Percentiles rank a stretch among this genome's conserved stretches.
Conservation (phyloP, 1,139 yeast species). For the Geotrichum phurueaensis region DNA sequence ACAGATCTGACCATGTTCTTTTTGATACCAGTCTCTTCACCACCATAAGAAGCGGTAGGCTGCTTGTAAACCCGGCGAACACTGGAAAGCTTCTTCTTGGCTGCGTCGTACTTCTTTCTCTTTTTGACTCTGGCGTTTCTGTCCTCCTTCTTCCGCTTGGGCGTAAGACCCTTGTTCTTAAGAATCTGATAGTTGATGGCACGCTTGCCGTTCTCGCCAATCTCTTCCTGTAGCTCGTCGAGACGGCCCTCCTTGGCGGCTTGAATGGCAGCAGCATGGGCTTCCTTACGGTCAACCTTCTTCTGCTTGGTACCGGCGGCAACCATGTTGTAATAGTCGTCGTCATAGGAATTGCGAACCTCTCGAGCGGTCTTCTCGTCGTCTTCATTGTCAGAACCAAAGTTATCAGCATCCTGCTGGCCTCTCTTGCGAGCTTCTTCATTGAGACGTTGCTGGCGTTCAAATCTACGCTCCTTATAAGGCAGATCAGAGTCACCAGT, state of each 20-base stretch:
- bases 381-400: conserved; percentile 45
- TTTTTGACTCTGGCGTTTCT: conserved; percentile 95
- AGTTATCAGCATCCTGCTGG: conserved; percentile 44
- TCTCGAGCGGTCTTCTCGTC: conserved; percentile 29
- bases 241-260: conserved; percentile 86
- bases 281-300: conserved; percentile 51
- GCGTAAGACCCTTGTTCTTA: conserved; percentile 92
- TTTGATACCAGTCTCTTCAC: conserved; percentile 96
- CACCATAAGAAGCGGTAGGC: conserved; percentile 78
- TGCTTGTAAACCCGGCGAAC: conserved; percentile 82
- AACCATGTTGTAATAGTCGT: conserved; percentile 48
- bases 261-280: conserved; percentile 64
- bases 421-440: conserved; percentile 91
- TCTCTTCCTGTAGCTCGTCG: conserved; percentile 58
- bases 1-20: conserved; percentile 84
- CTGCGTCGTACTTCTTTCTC: conserved; percentile 94
- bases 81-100: conserved; percentile 88
- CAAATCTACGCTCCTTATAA: conserved; percentile 83
- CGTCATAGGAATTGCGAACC: conserved; percentile 34
- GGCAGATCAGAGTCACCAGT: conserved; percentile 91
- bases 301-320: conserved; percentile 45
- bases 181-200: conserved; percentile 90
- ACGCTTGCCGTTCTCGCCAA: conserved; percentile 79
- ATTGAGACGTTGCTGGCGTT: conserved; percentile 76
- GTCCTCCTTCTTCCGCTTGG: conserved; percentile 86